phyloP scores from a whole-genome alignment of 1,284 basidiomycete species.

The Xerocomus subilludens region DNA sequence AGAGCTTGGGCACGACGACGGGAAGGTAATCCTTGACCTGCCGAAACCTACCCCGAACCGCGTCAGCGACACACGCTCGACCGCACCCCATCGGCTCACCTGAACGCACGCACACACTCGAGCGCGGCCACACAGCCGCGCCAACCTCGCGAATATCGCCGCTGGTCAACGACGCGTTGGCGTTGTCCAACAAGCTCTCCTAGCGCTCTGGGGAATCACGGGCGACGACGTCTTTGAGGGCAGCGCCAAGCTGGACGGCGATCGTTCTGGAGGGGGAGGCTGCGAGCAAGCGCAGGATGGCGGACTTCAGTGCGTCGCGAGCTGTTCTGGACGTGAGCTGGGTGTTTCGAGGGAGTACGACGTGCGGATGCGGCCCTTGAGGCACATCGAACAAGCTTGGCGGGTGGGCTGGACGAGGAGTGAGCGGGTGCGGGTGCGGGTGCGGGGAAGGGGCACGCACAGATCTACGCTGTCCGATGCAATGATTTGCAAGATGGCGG shows the following conservation, averaged over 20 bases:
- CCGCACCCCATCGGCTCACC: slow-evolving; percentile 53
- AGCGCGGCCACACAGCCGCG: slow-evolving; percentile 78
- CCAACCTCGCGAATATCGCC: slow-evolving; percentile 75
- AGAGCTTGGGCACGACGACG: slow-evolving; percentile 68
- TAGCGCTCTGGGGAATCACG: slow-evolving; percentile 82
- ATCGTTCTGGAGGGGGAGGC: slow-evolving; percentile 73
- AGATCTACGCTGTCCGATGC: slow-evolving; percentile 77
- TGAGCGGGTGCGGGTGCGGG: background rate
- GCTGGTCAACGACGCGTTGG: slow-evolving; percentile 72
- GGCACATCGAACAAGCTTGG: slow-evolving; percentile 82
- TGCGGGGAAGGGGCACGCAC: slow-evolving; percentile 60
- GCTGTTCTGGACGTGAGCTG: slow-evolving; percentile 71
- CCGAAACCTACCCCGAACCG: slow-evolving; percentile 64
- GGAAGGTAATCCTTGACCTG: slow-evolving; percentile 70
- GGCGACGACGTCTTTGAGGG: slow-evolving; percentile 75
- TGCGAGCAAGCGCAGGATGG: slow-evolving; percentile 75
- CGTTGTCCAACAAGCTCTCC: slow-evolving; percentile 70
- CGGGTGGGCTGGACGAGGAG: slow-evolving; percentile 69
- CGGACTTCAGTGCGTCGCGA: slow-evolving; percentile 72
- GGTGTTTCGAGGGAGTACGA: slow-evolving; percentile 66
- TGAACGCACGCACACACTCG: slow-evolving; percentile 79
- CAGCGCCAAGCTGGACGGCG: slow-evolving; percentile 76
- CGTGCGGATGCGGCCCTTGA: slow-evolving; percentile 84
- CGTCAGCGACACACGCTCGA: slow-evolving; percentile 46
- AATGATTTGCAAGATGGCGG: slow-evolving; percentile 84